Base-by-base conservation (phyloP, 768 basidiomycete species). In the Termitomyces sp. region DNA sequence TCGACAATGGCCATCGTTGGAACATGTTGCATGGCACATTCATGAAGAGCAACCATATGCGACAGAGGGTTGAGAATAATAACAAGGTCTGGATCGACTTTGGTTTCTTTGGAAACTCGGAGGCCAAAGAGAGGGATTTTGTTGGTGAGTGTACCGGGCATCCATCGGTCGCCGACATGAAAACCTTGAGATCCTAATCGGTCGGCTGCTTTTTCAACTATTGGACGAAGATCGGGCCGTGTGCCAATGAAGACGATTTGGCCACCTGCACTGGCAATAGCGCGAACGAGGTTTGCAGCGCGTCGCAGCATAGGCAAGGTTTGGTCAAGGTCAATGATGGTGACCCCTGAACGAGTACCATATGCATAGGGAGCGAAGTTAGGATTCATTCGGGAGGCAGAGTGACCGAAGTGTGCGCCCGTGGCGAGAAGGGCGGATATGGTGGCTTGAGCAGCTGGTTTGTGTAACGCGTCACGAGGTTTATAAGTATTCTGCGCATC, bases 1-100 rank as follows among this genome's bases (percentile, higher is more conserved):
- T 99, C 97, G 52, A 95, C 83, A 57, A 98, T 85, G 34, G 88
- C 97, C 57, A 98, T 85, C 1, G 97, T 98, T 0, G 97, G 97
- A 54, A 98, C 82, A 65, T 95, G 88, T 58, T 87, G 81, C 53
- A 85, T 77, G 15, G 93, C 92, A 64, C 93, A 95, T 74, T 99
- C 97, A 52, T 88, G 84, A 64, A 98, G 89, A 15, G 92, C 91
- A 60, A 84, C 86, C 59, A 88, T 77, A 66, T 93, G 91, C 40
- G 85, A 77, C 46, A 90, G 77, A 38, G 97, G 95, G 65, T 97
- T 95, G 67, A 98, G 87, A 70, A 98, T 80, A 59, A 98, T 72
- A 69, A 88, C 88, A 22, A 98, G 82, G 75, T 97, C 93, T 30
- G 97, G 97, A 22, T 82, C 73, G 62, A 86, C 74, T 56, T 78